A percentile compares a stretch with the other conserved stretches of the same genome.
Conservation (phyloP, 73 alveolate genomes). For the Breviolum minutum region DNA sequence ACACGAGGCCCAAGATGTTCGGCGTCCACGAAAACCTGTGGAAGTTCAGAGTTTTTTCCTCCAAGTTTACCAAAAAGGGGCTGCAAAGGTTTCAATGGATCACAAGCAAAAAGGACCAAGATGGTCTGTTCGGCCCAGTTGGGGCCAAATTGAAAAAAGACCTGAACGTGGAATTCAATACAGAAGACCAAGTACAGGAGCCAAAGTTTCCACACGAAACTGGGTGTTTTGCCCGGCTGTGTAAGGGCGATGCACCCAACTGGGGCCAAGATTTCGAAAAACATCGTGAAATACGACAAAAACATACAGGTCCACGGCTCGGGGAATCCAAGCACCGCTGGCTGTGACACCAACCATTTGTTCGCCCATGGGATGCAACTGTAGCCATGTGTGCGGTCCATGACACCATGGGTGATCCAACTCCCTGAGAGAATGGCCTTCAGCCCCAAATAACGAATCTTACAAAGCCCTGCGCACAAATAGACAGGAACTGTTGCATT, state of each 20-base stretch:
- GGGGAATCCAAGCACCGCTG: background rate
- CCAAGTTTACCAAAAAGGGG: background rate
- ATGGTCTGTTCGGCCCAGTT: background rate
- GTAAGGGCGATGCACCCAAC: background rate
- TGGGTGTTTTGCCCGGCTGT: background rate
- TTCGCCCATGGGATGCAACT: background rate
- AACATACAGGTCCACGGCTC: background rate
- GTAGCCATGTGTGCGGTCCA: background rate
- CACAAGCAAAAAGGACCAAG: background rate
- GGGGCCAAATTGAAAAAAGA: constrained; percentile 16
- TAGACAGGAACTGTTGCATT: background rate
- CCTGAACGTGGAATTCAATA: background rate
- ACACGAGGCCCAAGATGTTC: background rate
- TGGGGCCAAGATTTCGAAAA: background rate
- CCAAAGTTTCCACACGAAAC: background rate
- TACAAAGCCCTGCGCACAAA: constrained; percentile 21
- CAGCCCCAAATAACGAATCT: background rate
- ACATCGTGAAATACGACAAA: background rate
- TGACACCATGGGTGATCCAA: background rate
- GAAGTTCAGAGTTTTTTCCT: background rate
- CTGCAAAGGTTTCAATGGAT: background rate
- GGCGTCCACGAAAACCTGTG: background rate
- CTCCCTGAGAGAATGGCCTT: background rate
- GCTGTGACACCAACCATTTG: background rate
- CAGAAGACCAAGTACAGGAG: background rate